Percentiles rank a stretch among this genome's conserved stretches.
Conservation (phyloP, 768 basidiomycete genomes). For the Leccinum broughii region DNA sequence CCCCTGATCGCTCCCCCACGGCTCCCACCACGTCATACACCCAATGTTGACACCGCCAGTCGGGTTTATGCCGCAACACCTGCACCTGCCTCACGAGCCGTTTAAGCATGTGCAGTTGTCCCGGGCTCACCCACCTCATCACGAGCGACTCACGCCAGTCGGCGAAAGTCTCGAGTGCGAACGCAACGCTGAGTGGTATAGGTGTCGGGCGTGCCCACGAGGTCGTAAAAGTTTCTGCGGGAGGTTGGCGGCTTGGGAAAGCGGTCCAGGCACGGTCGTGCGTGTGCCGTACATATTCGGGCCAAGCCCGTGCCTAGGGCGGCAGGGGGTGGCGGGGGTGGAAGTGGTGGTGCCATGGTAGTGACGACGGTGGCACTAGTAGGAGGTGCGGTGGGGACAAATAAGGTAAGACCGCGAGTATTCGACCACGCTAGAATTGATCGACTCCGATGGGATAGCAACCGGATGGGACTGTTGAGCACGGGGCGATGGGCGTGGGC, state of each 20-base stretch:
- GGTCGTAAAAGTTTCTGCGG: constrained; percentile 30
- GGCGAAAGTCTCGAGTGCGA: constrained; percentile 12
- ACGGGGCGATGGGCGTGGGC: constrained; percentile 3
- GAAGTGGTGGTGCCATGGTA: not conserved
- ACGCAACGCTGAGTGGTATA: constrained; percentile 13
- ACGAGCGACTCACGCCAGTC: constrained; percentile 29
- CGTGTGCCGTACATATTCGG: not conserved
- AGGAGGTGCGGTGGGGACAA: constrained; percentile 23
- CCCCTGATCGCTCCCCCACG: constrained; percentile 6
- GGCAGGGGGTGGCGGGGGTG: not conserved
- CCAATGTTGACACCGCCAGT: constrained; percentile 33
- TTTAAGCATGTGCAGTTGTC: constrained; percentile 19
- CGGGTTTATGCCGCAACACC: constrained; percentile 18
- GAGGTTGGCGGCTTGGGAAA: not conserved
- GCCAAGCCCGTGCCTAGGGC: not conserved
- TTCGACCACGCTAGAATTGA: constrained; percentile 32
- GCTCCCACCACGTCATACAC: constrained; percentile 22
- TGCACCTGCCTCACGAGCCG: constrained; percentile 11
- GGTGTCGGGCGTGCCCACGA: constrained; percentile 28
- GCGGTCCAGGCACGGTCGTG: not conserved
- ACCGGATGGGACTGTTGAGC: constrained; percentile 17
- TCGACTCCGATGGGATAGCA: constrained; percentile 27
- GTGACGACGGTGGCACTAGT: not conserved
- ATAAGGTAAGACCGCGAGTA: constrained; percentile 17
- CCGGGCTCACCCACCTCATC: constrained; percentile 24